Conservation (phyloP, 495 filamentous ascomycete species). For the Trichoderma reesei region DNA sequence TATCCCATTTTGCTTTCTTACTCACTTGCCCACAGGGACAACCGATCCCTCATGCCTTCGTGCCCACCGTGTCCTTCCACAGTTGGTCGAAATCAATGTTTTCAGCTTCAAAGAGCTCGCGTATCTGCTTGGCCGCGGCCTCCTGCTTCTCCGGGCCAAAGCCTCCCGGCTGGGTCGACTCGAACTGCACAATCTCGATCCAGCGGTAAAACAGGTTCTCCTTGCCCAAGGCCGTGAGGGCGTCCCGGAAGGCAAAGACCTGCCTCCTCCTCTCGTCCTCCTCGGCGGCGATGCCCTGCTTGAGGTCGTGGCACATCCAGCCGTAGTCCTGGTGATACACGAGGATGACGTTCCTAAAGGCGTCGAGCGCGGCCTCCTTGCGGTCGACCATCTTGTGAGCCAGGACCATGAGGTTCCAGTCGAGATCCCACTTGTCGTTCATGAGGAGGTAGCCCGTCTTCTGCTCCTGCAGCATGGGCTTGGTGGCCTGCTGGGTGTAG, state of each 20-base stretch:
- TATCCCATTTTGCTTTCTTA: background rate
- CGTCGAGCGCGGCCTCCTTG: constrained; percentile 42
- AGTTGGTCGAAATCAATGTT: constrained; percentile 70
- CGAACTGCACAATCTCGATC: constrained; percentile 78
- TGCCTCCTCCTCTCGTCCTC: constrained; percentile 49
- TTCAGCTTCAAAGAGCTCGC: constrained; percentile 55
- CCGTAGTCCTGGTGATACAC: constrained; percentile 52
- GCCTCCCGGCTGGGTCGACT: constrained; percentile 61
- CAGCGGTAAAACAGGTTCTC: constrained; percentile 77
- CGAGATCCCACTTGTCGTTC: constrained; percentile 70
- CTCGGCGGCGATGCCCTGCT: constrained; percentile 40
- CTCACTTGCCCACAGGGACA: background rate
- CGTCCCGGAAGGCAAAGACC: constrained; percentile 61
- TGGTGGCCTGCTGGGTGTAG: constrained; percentile 43
- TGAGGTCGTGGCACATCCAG: constrained; percentile 51
- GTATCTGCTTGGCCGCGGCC: constrained; percentile 51
- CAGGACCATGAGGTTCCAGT: constrained; percentile 63
- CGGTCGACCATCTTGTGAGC: constrained; percentile 56
- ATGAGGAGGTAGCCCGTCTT: constrained; percentile 76
- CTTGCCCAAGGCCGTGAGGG: constrained; percentile 60
- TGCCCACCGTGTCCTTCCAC: constrained; percentile 59
- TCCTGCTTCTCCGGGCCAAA: constrained; percentile 61
- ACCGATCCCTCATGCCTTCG: constrained; percentile 18
- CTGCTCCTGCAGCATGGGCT: constrained; percentile 45
- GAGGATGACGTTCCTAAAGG: constrained; percentile 56